Evolutionary conservation across 2,329 filamentous ascomycete species (phyloP), one percentile per base, ranked within the genome.

Genomic region (Monosporascus sp.): DNA sequence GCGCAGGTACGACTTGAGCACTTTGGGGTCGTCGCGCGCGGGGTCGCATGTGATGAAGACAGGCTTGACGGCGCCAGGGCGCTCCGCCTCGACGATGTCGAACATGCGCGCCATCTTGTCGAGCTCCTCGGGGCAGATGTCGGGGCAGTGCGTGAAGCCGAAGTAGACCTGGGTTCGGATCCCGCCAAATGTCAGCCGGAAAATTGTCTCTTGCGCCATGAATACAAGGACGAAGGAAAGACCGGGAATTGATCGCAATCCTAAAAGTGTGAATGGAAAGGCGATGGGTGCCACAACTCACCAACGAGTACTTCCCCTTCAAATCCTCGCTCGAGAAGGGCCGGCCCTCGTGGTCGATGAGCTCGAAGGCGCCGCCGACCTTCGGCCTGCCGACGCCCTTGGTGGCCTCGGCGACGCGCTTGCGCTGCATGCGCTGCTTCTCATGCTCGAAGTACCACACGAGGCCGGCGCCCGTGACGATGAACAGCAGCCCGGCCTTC

Each of bases 61-160:
- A 28, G 93, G 90, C 31, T 86, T 77, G 60, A 97, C 74, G 49
- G 78, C 63, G 46, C 71, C 72, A 3, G 80, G 77, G 5, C 67
- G 65, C 63, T 78, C 72, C 49, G 74, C 74, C 61, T 85, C 76
- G 45, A 87, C 79, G 7, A 82, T 77, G 68, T 99, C 91, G 67
- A 95, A 88, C 84, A 97, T 96, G 54, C 81, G 80, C n/a, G 93
- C 89, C 92, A 99, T 97, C 78, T 99, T 99, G 77, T 99, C 94
- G 64, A 99, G 87, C 74, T 99, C 94, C 68, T 99, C 94, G 37
- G 94, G 94, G 77, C 94, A 99, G 69, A 99, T 99, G 70, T 99
- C 94, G 24, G 94, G 94, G 70, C 94, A 99, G 72, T 97, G 92
- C 8, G 91, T 93, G 80, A 99, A 99, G 65, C 94, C 94, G 70